phyloP scores from a whole-genome alignment of 805 yeast species.

The Metschnikowia colocasiae region DNA sequence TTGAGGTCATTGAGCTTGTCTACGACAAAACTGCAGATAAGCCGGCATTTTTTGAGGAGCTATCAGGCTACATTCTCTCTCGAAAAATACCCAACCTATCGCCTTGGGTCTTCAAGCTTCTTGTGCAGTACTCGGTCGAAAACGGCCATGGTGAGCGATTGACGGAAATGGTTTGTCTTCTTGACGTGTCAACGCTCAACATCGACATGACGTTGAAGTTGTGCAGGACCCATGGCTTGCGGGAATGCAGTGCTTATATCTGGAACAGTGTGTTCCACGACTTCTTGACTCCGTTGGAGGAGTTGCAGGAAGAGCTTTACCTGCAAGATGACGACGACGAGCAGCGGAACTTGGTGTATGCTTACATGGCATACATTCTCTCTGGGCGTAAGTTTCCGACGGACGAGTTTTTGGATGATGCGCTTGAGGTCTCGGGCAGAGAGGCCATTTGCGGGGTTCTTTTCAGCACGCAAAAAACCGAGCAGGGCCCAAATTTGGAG shows the following conservation, averaged over 20 bases:
- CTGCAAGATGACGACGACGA: constrained; percentile 3
- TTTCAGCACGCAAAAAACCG: constrained; percentile 37
- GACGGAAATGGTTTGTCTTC: constrained; percentile 64
- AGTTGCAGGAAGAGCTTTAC: constrained; percentile 35
- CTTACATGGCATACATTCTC: constrained; percentile 63
- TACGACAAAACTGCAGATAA: constrained; percentile 29
- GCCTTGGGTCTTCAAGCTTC: constrained; percentile 57
- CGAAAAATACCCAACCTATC: constrained; percentile 50
- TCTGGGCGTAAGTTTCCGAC: constrained; percentile 84
- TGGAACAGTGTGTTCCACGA: constrained; percentile 72
- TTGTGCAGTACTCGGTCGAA: constrained; percentile 51
- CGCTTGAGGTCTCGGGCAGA: constrained; percentile 12
- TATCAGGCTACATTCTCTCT: constrained; percentile 50
- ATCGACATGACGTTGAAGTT: constrained; percentile 69
- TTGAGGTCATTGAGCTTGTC: constrained; percentile 19
- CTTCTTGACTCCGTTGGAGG: constrained; percentile 65
- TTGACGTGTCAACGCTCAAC: constrained; percentile 69
- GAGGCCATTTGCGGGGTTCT: constrained; percentile 12
- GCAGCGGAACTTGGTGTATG: constrained; percentile 30
- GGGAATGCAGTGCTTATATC: constrained; percentile 64
- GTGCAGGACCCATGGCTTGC: constrained; percentile 53
- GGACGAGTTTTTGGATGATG: constrained; percentile 43
- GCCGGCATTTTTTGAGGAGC: constrained; percentile 45
- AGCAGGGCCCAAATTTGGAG: background rate
- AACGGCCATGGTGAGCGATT: constrained; percentile 44